phyloP scores from a whole-genome alignment of 768 basidiomycete species.

The Boletus edulis region DNA sequence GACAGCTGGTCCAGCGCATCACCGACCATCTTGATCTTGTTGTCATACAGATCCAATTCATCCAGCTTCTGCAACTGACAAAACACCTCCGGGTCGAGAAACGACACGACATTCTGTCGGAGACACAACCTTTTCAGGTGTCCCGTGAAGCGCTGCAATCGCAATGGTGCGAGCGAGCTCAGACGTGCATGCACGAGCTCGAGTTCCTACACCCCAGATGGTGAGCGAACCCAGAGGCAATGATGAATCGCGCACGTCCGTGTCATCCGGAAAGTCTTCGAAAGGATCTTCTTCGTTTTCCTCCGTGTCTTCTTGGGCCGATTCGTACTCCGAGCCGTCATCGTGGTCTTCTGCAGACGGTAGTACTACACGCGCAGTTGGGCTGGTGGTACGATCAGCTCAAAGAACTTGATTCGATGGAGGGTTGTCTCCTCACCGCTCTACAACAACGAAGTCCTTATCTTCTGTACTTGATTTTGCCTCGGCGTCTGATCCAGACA shows the following conservation, averaged over 20 bases:
- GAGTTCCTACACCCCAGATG: constrained; percentile 57
- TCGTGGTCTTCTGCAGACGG: constrained; percentile 33
- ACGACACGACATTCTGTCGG: constrained; percentile 79
- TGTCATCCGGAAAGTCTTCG: constrained; percentile 78
- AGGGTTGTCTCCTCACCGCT: constrained; percentile 18
- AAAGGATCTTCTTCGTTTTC: constrained; percentile 66
- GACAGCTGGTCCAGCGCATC: constrained; percentile 58
- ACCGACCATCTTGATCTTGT: constrained; percentile 77
- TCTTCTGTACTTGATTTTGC: constrained; percentile 14
- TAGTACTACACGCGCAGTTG: constrained; percentile 47
- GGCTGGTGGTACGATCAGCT: constrained; percentile 17
- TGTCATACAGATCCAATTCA: constrained; percentile 95
- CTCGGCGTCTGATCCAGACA: constrained; percentile 21
- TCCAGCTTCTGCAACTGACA: constrained; percentile 64
- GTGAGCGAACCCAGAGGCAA: background rate
- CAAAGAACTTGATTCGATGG: background rate
- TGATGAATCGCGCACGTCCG: constrained; percentile 53
- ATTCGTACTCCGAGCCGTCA: constrained; percentile 37
- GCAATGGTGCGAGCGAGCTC: constrained; percentile 62
- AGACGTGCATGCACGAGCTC: constrained; percentile 83
- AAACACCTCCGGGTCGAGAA: constrained; percentile 73
- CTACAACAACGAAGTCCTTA: constrained; percentile 21
- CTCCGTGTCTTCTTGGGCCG: constrained; percentile 38
- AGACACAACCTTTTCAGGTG: constrained; percentile 76
- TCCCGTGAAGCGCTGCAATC: constrained; percentile 67